Evolutionary conservation across 208 protist species (phyloP).

Genomic region (Leishmania amazonensis): DNA sequence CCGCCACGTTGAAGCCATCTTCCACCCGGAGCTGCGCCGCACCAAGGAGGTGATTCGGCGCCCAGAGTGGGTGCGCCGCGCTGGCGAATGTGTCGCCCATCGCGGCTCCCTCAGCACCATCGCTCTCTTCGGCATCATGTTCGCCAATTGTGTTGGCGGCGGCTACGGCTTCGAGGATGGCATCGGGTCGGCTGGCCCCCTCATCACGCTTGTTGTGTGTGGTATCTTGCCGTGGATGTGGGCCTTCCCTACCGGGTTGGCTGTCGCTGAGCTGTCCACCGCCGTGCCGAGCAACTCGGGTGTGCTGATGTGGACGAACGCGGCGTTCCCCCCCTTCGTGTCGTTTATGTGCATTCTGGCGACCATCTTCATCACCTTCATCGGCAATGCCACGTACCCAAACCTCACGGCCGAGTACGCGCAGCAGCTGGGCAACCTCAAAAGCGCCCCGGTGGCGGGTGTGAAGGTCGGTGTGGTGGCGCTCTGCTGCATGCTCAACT

Average conservation of each 20-base stretch:
- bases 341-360: slow-evolving; percentile 77
- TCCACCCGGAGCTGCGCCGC: slow-evolving; percentile 70
- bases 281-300: slow-evolving; percentile 87
- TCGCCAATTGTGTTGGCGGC: slow-evolving; percentile 77
- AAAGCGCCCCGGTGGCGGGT: slow-evolving; percentile 29
- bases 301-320: slow-evolving; percentile 88
- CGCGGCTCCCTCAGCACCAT: slow-evolving; percentile 68
- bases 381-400: slow-evolving; percentile 84
- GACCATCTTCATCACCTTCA: slow-evolving; percentile 84
- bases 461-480: slow-evolving; percentile 74
- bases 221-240: slow-evolving; percentile 80
- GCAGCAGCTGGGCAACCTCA: slow-evolving; percentile 37
- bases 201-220: slow-evolving; percentile 82
- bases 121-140: slow-evolving; percentile 77
- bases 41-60: slow-evolving; percentile 78
- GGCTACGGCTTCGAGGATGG: slow-evolving; percentile 89
- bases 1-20: slow-evolving; percentile 47
- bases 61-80: slow-evolving; percentile 72
- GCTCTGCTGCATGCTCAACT: slow-evolving; percentile 76
- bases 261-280: slow-evolving; percentile 82
- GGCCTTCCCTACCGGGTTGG: slow-evolving; percentile 77
- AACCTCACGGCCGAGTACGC: slow-evolving; percentile 81
- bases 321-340: slow-evolving; percentile 70
- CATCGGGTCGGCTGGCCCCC: slow-evolving; percentile 71
- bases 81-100: slow-evolving; percentile 75